A percentile compares a stretch with the other conserved stretches of the same genome.
phyloP scores from a whole-genome alignment of 805 yeast species.

The Kuraishia borneana region DNA sequence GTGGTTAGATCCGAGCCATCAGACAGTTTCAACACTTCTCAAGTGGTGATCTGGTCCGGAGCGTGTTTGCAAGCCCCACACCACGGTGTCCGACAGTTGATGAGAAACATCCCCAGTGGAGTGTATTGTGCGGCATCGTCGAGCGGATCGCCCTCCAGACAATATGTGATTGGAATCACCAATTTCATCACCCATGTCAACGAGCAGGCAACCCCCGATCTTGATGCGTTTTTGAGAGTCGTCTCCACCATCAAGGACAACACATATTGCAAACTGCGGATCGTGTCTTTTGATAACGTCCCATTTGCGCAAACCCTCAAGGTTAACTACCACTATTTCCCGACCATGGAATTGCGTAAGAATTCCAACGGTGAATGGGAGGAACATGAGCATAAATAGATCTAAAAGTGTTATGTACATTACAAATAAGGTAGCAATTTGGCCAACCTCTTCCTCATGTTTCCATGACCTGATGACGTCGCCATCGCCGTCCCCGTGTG shows the following conservation, averaged over 20 bases:
- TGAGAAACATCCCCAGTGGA: conserved; percentile 64
- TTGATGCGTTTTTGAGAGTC: conserved; percentile 54
- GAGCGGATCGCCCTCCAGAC: conserved; percentile 79
- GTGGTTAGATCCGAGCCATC: conserved; percentile 57
- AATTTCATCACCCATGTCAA: conserved; percentile 86
- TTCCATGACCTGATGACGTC: conserved; percentile 31
- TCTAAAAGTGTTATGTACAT: conserved; percentile 3
- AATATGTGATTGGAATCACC: conserved; percentile 68
- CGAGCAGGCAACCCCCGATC: conserved; percentile 58
- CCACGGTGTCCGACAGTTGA: conserved; percentile 80
- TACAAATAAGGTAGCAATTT: conserved; percentile 38
- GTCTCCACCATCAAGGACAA: conserved; percentile 68
- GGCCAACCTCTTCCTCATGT: conserved; percentile 48
- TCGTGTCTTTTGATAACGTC: conserved; percentile 76
- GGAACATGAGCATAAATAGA: conserved; percentile 34
- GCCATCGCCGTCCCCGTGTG: conserved; percentile 51
- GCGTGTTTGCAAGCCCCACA: conserved; percentile 81
- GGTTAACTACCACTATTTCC: conserved; percentile 84
- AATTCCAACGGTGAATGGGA: conserved; percentile 41
- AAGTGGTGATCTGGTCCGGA: conserved; percentile 75
- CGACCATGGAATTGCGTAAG: conserved; percentile 52
- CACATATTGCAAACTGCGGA: conserved; percentile 69
- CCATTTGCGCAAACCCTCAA: conserved; percentile 81
- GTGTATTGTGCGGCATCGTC: conserved; percentile 74
- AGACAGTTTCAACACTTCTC: conserved; percentile 45